These are phyloP conservation scores for Chionographis japonica DNA, from an alignment of 106 monocot species.

Conservation along the genomic window DNA sequence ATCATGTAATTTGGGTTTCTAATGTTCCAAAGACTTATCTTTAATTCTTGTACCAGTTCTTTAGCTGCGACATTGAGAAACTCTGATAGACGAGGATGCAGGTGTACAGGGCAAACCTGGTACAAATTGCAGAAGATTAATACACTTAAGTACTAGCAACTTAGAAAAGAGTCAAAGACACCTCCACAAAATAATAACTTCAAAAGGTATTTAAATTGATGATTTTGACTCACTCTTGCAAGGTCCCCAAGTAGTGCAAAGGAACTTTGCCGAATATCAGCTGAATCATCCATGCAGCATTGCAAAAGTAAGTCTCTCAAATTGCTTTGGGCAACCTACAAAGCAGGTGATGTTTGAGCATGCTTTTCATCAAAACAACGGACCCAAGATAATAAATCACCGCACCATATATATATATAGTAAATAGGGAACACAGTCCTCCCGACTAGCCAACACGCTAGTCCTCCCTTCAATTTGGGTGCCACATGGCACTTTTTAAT, in stretches of 20 bases:
- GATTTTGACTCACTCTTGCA: constrained; percentile 65
- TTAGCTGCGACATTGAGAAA: constrained; percentile 83
- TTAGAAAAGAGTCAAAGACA: not conserved
- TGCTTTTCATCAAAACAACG: not conserved
- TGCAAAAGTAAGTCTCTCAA: constrained; percentile 89
- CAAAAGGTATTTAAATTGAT: not conserved
- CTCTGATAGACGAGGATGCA: constrained; percentile 74
- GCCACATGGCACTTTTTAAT: too few relatives aligned
- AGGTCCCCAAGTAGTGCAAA: constrained; percentile 98
- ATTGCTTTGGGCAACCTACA: constrained; percentile 82
- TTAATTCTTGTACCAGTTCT: constrained; percentile 60
- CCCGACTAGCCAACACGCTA: too few relatives aligned
- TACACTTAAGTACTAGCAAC: not conserved
- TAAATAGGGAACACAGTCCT: too few relatives aligned
- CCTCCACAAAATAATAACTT: not conserved
- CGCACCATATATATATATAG: not conserved
- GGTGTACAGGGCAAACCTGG: constrained; percentile 93
- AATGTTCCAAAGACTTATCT: not conserved
- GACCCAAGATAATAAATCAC: not conserved
- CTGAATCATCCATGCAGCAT: constrained; percentile 84
- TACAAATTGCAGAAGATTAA: constrained; percentile 6
- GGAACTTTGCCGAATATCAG: constrained; percentile 96
- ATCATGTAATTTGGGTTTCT: not conserved
- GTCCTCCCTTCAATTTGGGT: too few relatives aligned
- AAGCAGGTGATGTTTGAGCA: not conserved